These are phyloP conservation scores for Trichophyton benhamiae DNA, from an alignment of 2,329 filamentous ascomycete genomes.

Conservation along the genomic window DNA sequence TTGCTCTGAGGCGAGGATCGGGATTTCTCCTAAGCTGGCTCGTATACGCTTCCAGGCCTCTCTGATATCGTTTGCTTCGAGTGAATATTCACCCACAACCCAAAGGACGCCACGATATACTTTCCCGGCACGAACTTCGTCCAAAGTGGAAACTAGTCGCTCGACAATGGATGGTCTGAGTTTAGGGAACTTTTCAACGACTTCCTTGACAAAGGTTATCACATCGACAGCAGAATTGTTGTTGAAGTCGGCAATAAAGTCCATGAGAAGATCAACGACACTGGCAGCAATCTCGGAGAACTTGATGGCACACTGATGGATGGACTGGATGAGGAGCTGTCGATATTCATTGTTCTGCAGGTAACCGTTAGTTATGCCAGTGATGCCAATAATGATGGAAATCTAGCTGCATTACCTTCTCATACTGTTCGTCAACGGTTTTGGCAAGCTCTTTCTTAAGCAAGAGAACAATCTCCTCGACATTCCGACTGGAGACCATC, in stretches of 20 bases:
- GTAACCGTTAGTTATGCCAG: slow-evolving; percentile 14
- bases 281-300: slow-evolving; percentile 96
- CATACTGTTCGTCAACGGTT: slow-evolving; percentile 96
- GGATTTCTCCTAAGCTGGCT: slow-evolving; percentile 87
- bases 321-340: slow-evolving; percentile 87
- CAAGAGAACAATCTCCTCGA: slow-evolving; percentile 90
- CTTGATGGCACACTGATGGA: slow-evolving; percentile 97
- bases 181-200: slow-evolving; percentile 93
- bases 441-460: slow-evolving; percentile 96
- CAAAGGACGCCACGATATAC: slow-evolving; percentile 93
- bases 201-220: slow-evolving; percentile 97
- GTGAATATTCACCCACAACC: slow-evolving; percentile 95
- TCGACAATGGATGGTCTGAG: slow-evolving; percentile 77
- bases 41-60: slow-evolving; percentile 96
- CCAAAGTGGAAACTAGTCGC: slow-evolving; percentile 76
- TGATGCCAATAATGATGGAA: neutral
- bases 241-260: slow-evolving; percentile 97
- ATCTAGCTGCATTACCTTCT: slow-evolving; percentile 48
- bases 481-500: slow-evolving; percentile 98
- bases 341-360: slow-evolving; percentile 73
- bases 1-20: slow-evolving; percentile 90
- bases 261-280: slow-evolving; percentile 94
- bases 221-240: slow-evolving; percentile 94
- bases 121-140: slow-evolving; percentile 90
- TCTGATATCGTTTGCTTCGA: slow-evolving; percentile 85